Evolutionary conservation across 2,329 filamentous ascomycete species (phyloP), one percentile per base, ranked within the genome.

Genomic region (Microcyclosporella mali): DNA sequence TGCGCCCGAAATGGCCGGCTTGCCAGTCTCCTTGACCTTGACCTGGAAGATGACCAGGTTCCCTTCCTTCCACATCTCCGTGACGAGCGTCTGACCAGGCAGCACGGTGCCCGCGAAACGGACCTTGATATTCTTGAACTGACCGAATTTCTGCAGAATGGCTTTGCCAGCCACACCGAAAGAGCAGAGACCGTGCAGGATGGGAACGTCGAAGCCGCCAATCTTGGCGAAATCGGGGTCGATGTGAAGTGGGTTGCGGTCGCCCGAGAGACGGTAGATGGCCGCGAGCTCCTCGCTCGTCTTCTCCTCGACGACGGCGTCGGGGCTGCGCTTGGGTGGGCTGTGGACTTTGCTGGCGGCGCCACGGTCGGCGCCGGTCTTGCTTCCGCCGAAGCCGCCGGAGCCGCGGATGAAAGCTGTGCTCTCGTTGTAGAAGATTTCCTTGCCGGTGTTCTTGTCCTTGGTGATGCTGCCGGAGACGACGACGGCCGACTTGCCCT

Each of bases 181-280:
- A 64, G 82, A 92, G 77, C 88, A 95, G 29, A 98, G 79, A n/a
- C 92, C 92, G 72, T 98, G 92, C 41, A 98, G 74, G 63, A 98
- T 98, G 10, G 92, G 92, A 19, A 74, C 79, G 70, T 92, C 85
- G 80, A 98, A 98, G 46, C 92, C 92, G 46, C 90, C 92, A 57
- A 94, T 82, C 72, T 92, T 92, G 70, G 87, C 87, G 68, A 98
- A 97, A 37, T 81, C 78, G 1, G 92, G 92, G 66, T 98, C 92
- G 50, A 98, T 84, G 71, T 98, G 92, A 1, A 98, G 81, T 11
- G 92, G 92, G 73, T 98, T 97, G 63, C 90, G 84, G 69, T 98
- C 92, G 37, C 92, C 92, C 57, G 85, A 92, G 41, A 98, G 74
- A 30, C 92, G 82, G 76, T 98, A 98, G 43, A 98, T 69, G 8